Evolutionary conservation across 305 asterid genomes (phyloP), one percentile per base, ranked within the genome.

Genomic region (Striga hermonthica): DNA sequence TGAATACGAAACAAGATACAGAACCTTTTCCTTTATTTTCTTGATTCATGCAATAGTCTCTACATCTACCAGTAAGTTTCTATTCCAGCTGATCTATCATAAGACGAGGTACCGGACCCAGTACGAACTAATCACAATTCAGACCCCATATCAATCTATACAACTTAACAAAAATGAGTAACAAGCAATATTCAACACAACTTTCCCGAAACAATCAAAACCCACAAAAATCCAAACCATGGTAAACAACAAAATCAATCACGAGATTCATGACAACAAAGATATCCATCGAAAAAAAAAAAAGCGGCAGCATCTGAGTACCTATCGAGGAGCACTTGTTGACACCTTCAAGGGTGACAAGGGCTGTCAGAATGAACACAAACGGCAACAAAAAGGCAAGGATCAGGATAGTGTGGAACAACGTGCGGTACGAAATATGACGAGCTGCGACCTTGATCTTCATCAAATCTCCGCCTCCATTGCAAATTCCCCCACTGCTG

Each of bases 331-430:
- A 88, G 86, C 99, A 90, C 87, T 93, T 93, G 80, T 88, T 93
- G 86, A 86, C 96, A 69, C 99, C 97, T 86, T 93, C 99, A 47
- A 93, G 97, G 74, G 99, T 93, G 79, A 93, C 87, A 57, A 86
- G 74, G 50, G 97, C 99, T 43, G 97, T 93, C 61, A 93, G 84
- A 76, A 93, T 90, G 84, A 93, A 90, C 72, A 90, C 88, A 72
- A 93, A 90, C 9, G 99, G 99, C 82, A 93, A 88, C 82, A 93
- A 83, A 74, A 90, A 90, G 37, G 97, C 97, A 45, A 93, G 86
- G 54, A 88, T 70, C 62, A 93, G 82, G 71, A 93, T 80, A 68
- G 95, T 85, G 75, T 93, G 93, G 71, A 93, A 90, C 79, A 93
- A 81, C 34, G 87, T 93, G 75, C 97, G 91, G 75, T 90, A 90